These are phyloP conservation scores for Elsinoe australis DNA, from an alignment of 2,329 filamentous ascomycete genomes.

Conservation along the genomic window DNA sequence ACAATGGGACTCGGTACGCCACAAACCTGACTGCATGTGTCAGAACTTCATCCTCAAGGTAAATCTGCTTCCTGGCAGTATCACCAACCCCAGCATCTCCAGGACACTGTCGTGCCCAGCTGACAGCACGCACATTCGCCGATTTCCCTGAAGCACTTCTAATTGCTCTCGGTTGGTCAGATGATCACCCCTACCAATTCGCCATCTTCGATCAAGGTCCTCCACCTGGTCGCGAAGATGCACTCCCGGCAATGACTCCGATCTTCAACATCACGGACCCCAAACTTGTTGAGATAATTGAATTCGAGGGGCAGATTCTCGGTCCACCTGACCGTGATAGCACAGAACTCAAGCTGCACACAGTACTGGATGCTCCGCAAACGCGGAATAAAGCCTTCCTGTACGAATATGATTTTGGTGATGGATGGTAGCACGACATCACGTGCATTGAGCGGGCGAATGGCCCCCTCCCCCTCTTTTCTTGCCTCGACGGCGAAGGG, in stretches of 20 bases:
- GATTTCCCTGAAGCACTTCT: constrained; percentile 26
- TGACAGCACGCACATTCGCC: constrained; percentile 22
- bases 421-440: constrained; percentile 27
- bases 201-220: neutral
- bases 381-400: neutral
- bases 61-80: constrained; percentile 22
- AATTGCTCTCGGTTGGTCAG: constrained; percentile 26
- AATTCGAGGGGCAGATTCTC: no score
- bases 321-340: no score
- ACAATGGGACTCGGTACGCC: no score
- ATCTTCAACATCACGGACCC: neutral
- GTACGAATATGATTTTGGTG: constrained; percentile 28
- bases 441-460: constrained; percentile 21
- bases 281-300: no score
- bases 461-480: constrained; percentile 20
- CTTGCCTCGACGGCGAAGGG: constrained; percentile 27
- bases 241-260: neutral
- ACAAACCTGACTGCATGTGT: constrained; percentile 22
- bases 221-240: neutral
- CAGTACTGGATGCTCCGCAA: neutral
- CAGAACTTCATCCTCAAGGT: constrained; percentile 25
- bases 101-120: constrained; percentile 26
- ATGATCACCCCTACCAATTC: constrained; percentile 26
- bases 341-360: neutral
- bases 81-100: constrained; percentile 23